Base-by-base conservation (phyloP, 176 grass and related monocot genomes). In the Musa acuminata region DNA sequence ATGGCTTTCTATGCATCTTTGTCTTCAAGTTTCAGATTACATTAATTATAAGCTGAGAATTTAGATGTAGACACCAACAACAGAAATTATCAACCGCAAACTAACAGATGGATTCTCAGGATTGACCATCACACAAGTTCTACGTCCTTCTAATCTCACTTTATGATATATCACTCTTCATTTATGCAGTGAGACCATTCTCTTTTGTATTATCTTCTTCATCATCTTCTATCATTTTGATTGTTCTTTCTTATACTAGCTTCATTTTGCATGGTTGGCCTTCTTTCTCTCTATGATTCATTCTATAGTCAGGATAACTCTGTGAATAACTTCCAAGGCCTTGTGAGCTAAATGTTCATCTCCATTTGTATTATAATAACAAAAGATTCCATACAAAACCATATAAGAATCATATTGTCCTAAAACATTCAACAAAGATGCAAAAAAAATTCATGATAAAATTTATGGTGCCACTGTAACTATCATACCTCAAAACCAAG, bases 401-500 rank as follows among this genome's bases (percentile, higher is more conserved):
- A 50, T 21, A 35, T 0, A 67, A 50, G 14, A 50, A 35, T 29
- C 3, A 13, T 24, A 48, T 9, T 9, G 17, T 19, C 43, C 17
- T 50, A 70, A 50, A 1, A 1, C 35, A 50, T 49, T 70, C 1
- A 20, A 19, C 13, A 49, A 70, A 50, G 8, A 11, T 21, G 67
- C 35, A 51, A 50, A 17, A 70, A 50, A 16, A 50, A 50, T 8
- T 19, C 12, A 20, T 50, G 20, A 9, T 17, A 35, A 50, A 19
- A 49, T 19, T 70, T n/a, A 22, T 3, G 22, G 1, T 11, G 11
- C 16, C 57, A 4, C 16, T 26, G 21, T 20, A 70, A n/a, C 26
- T 50, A 17, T 51, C 78, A 82, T 99, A 99, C 91, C 95, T 99
- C 91, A 62, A 99, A 99, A 64, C 95, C 88, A 84, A 99, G 78